These are phyloP conservation scores for Volvox africanus DNA, from an alignment of 139 green algal genomes.

Conservation along the genomic window DNA sequence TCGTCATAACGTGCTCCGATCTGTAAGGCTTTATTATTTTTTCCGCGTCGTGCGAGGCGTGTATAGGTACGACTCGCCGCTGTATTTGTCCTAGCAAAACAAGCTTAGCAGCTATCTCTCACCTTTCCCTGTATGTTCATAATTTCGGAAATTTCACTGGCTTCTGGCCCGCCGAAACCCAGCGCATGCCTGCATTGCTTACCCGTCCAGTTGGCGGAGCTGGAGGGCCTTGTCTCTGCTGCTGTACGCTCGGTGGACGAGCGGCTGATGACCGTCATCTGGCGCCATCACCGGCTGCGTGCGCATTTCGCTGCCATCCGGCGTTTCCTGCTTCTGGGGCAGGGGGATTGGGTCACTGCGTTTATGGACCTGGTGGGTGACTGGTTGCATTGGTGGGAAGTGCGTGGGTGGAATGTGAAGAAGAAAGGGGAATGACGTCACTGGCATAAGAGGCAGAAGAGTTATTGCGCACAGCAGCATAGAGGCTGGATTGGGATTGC, in stretches of 20 bases:
- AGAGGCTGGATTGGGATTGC: too few species aligned
- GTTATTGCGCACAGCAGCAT: too few species aligned
- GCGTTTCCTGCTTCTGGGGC: constrained; percentile 92
- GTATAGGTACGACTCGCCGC: too few species aligned
- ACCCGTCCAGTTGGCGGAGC: constrained; percentile 56
- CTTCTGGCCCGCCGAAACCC: too few species aligned
- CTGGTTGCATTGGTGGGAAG: background rate
- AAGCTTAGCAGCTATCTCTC: too few species aligned
- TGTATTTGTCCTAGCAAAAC: too few species aligned
- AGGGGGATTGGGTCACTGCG: constrained; percentile 85
- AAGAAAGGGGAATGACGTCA: too few species aligned
- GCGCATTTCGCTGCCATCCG: constrained; percentile 88
- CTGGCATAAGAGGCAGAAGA: too few species aligned
- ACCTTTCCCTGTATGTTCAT: too few species aligned
- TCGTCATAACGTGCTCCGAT: too few species aligned
- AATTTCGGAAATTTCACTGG: background rate
- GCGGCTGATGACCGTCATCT: constrained; percentile 83
- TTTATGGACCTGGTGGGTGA: constrained; percentile 61
- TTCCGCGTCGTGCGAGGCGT: too few species aligned
- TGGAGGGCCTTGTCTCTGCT: constrained; percentile 77
- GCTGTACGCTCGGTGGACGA: constrained; percentile 69
- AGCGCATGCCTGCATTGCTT: background rate
- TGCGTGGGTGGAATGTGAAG: background rate
- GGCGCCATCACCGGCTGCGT: constrained; percentile 74
- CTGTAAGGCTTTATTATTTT: too few species aligned